Evolutionary conservation across 75 land plant species (phyloP).

Genomic region (Picea sitchensis): DNA sequence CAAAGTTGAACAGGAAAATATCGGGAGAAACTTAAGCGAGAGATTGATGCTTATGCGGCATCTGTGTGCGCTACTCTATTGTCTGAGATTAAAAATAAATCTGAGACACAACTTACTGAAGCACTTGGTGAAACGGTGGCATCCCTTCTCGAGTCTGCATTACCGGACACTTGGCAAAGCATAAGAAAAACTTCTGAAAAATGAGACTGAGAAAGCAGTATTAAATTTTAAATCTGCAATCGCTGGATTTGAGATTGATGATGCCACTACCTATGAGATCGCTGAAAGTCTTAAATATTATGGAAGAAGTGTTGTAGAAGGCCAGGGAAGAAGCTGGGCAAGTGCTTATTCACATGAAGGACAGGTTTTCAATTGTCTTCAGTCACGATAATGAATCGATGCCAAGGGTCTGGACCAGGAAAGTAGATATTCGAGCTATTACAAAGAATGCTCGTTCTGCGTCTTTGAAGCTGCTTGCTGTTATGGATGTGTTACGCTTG

Average conservation of each 20-base stretch:
- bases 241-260: conserved; percentile 60
- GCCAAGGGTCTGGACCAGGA: no score
- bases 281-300: conserved; percentile 21
- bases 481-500: background rate
- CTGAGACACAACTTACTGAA: conserved; percentile 51
- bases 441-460: conserved; percentile 11
- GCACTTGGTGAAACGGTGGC: conserved; percentile 64
- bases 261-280: conserved; percentile 27
- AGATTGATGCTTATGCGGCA: conserved; percentile 65
- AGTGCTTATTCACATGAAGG: conserved; percentile 68
- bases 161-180: conserved; percentile 79
- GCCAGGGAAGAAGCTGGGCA: conserved; percentile 69
- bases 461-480: conserved; percentile 11
- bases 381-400: no score
- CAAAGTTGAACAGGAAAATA: conserved; percentile 51
- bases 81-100: conserved; percentile 42
- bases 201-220: conserved; percentile 33
- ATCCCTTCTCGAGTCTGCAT: conserved; percentile 72
- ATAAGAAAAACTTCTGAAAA: conserved; percentile 64
- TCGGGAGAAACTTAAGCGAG: conserved; percentile 66
- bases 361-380: no score
- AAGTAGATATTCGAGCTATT: no score
- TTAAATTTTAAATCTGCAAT: conserved; percentile 27
- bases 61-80: conserved; percentile 52
- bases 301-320: conserved; percentile 53